Conservation (phyloP, 371 early-diverging fungal genomes). For the Cokeromyces recurvatus region DNA sequence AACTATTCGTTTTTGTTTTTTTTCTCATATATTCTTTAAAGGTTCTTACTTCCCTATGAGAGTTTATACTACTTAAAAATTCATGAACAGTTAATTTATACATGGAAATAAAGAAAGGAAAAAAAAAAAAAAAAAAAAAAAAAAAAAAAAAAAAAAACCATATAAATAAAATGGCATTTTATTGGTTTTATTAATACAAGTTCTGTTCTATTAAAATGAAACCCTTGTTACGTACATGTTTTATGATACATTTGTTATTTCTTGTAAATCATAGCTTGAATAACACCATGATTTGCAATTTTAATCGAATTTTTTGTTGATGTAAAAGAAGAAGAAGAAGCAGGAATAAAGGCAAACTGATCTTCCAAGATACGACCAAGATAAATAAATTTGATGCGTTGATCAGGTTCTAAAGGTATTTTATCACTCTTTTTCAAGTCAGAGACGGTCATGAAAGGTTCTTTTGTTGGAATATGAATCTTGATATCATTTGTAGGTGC, state of each 20-base stretch:
- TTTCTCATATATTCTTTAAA: too few species aligned
- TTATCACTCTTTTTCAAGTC: conserved; percentile 1
- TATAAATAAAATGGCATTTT: too few species aligned
- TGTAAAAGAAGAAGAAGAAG: neutral
- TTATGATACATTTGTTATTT: neutral
- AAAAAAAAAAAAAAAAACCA: too few species aligned
- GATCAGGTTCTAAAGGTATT: neutral
- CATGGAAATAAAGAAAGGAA: too few species aligned
- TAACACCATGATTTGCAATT: conserved; percentile 3
- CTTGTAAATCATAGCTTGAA: conserved; percentile 9
- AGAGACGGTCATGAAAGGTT: conserved; percentile 6
- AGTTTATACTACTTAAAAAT: conserved; percentile 6
- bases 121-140: too few species aligned
- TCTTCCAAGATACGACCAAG: conserved; percentile 4
- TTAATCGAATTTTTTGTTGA: neutral
- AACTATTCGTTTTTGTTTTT: too few species aligned
- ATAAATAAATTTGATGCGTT: conserved; percentile 9
- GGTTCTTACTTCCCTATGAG: conserved; percentile 41
- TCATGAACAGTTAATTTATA: too few species aligned
- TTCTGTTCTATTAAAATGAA: too few species aligned
- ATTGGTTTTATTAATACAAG: too few species aligned
- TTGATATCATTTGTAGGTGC: neutral
- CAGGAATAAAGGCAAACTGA: neutral
- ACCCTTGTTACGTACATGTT: too few species aligned
- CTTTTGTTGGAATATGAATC: conserved; percentile 1